phyloP scores from a whole-genome alignment of 306 rosid species.

The Alnus glutinosa region DNA sequence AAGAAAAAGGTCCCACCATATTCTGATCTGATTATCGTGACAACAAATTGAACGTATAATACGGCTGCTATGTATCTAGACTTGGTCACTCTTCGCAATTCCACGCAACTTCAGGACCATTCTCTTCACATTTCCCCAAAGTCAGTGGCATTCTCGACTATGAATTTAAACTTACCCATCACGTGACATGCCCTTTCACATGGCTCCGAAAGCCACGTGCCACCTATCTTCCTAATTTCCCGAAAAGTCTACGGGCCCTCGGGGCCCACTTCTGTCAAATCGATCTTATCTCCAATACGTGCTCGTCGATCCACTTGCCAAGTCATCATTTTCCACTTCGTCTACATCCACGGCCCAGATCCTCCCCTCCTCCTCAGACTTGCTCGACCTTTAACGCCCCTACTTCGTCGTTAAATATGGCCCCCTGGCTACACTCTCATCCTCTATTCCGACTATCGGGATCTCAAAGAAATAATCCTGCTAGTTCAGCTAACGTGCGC shows the following conservation, averaged over 20 bases:
- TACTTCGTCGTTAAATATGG: slow-evolving; percentile 44
- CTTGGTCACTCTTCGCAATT: slow-evolving; percentile 2
- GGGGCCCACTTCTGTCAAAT: slow-evolving; percentile 42
- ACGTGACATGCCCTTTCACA: slow-evolving; percentile 29
- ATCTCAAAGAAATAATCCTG: no score
- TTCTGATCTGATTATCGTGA: background rate
- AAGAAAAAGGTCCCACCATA: background rate
- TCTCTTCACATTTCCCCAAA: background rate
- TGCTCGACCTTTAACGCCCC: slow-evolving; percentile 60
- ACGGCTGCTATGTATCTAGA: background rate
- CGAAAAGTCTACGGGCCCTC: background rate
- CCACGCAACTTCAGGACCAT: background rate
- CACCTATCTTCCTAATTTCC: background rate
- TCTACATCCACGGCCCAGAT: slow-evolving; percentile 37
- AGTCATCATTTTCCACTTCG: slow-evolving; percentile 7
- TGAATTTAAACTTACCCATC: slow-evolving; percentile 26
- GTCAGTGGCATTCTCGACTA: slow-evolving; percentile 8
- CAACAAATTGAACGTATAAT: background rate
- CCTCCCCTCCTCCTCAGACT: slow-evolving; percentile 12
- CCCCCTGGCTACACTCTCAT: accelerated
- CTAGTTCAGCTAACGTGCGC: background rate
- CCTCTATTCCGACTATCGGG: background rate
- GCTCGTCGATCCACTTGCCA: slow-evolving; percentile 49
- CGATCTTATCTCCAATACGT: slow-evolving; percentile 58
- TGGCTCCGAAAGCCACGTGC: slow-evolving; percentile 22